Evolutionary conservation across 1,284 basidiomycete genomes (phyloP).

Genomic region (Trichosporon faecale): DNA sequence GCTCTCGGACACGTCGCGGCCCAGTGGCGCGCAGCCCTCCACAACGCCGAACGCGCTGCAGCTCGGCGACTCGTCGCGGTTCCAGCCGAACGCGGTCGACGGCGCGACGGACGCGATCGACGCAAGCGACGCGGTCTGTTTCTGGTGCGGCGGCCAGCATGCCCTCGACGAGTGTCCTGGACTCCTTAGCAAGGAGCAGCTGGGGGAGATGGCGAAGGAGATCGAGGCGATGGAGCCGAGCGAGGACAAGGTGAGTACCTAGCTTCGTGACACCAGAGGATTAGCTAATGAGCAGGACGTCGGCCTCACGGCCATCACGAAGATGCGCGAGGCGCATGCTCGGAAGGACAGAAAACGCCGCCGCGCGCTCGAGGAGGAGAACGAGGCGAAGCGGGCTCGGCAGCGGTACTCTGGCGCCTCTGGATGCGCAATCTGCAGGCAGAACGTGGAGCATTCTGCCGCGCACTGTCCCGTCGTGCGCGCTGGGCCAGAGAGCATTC

Average conservation of each 20-base stretch:
- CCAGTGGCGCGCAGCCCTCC: neutral
- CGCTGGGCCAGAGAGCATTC: constrained; percentile 17
- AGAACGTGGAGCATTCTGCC: neutral
- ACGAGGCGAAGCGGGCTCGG: neutral
- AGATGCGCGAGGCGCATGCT: constrained; percentile 13
- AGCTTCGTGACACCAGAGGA: too few relatives aligned
- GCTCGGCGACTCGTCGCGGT: constrained; percentile 22
- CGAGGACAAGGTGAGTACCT: constrained; percentile 18
- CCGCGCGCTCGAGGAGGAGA: neutral
- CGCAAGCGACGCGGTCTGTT: neutral
- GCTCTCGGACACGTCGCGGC: neutral
- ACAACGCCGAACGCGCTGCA: constrained; percentile 11
- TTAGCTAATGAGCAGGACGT: constrained; percentile 7
- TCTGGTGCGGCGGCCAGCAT: constrained; percentile 19
- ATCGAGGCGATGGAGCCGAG: neutral
- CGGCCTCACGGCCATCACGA: constrained; percentile 9
- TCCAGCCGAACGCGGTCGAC: constrained; percentile 2
- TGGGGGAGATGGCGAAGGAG: neutral
- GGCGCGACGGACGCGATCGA: neutral
- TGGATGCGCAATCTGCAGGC: constrained; percentile 18
- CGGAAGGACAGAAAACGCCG: neutral
- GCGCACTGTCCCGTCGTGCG: constrained; percentile 18
- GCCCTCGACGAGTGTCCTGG: constrained; percentile 14
- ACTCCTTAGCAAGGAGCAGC: neutral
- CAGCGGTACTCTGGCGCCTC: neutral